These are phyloP conservation scores for Achaetomiella virescens DNA, from an alignment of 495 filamentous ascomycete genomes.

Conservation along the genomic window DNA sequence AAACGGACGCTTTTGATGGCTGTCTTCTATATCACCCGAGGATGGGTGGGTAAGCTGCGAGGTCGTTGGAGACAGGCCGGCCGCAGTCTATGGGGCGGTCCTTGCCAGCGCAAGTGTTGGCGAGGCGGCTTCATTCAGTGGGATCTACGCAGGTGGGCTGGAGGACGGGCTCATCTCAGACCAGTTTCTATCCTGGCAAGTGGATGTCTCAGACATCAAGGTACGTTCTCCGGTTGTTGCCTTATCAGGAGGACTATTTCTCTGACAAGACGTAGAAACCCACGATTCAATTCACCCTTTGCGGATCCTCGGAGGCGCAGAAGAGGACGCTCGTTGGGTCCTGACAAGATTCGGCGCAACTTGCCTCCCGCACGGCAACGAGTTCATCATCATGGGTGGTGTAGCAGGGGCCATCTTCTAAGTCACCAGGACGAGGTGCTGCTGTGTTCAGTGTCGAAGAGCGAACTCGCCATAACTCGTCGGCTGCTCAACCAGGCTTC, in stretches of 20 bases:
- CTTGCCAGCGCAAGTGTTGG: conserved; percentile 24
- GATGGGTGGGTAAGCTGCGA: conserved; percentile 41
- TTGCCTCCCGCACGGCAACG: conserved; percentile 14
- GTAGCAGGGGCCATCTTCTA: conserved; percentile 35
- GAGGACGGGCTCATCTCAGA: conserved; percentile 51
- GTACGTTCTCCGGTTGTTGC: neutral
- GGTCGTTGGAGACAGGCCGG: conserved; percentile 30
- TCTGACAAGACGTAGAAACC: conserved; percentile 21
- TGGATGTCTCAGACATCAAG: conserved; percentile 25
- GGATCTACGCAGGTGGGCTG: conserved; percentile 66
- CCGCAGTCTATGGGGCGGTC: conserved; percentile 56
- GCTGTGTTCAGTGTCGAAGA: conserved; percentile 5
- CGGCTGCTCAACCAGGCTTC: neutral
- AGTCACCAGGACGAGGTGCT: conserved; percentile 29
- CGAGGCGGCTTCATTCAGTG: conserved; percentile 29
- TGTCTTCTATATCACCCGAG: conserved; percentile 59
- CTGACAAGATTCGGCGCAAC: conserved; percentile 28
- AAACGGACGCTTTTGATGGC: conserved; percentile 41
- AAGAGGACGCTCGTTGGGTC: conserved; percentile 2
- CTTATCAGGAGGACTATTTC: too few species aligned
- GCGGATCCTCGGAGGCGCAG: neutral
- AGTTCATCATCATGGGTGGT: conserved; percentile 44
- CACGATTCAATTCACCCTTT: conserved; percentile 13
- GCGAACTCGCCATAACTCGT: conserved; percentile 12
- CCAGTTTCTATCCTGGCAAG: conserved; percentile 49